Evolutionary conservation across 352 stramenopile species (phyloP).

Genomic region (Globisporangium okanoganense): DNA sequence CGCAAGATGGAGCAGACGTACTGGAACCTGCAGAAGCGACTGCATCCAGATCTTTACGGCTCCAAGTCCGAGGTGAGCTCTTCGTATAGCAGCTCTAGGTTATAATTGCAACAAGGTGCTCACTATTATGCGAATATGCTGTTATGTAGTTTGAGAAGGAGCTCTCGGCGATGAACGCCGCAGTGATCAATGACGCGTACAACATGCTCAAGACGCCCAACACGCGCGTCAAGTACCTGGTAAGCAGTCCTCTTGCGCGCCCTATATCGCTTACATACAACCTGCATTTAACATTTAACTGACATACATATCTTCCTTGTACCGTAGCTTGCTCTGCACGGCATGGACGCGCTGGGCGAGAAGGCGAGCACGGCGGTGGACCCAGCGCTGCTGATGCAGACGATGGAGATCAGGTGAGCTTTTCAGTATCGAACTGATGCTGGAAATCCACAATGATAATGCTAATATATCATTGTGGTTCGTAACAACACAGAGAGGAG

Average conservation of each 20-base stretch:
- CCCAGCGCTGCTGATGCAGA: constrained; percentile 73
- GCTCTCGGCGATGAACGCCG: constrained; percentile 71
- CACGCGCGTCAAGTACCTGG: constrained; percentile 81
- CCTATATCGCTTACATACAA: background rate
- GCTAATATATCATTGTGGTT: background rate
- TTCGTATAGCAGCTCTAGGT: background rate
- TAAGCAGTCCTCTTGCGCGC: constrained; percentile 20
- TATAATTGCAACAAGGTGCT: background rate
- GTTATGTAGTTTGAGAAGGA: constrained; percentile 68
- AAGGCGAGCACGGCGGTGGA: constrained; percentile 73
- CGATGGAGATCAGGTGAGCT: constrained; percentile 78
- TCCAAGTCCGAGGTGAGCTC: constrained; percentile 72
- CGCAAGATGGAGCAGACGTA: constrained; percentile 84
- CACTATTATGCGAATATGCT: background rate
- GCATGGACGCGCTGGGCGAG: constrained; percentile 78
- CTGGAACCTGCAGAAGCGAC: constrained; percentile 83
- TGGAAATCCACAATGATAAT: background rate
- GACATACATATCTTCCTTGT: background rate
- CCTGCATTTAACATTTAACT: background rate
- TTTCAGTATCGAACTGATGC: background rate
- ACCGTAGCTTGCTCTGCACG: constrained; percentile 65
- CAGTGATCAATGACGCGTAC: constrained; percentile 83
- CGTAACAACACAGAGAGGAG: constrained; percentile 41
- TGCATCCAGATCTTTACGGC: constrained; percentile 82
- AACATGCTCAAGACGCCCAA: constrained; percentile 87